Base-by-base conservation (phyloP, 306 rosid species). In the Castanea crenata region DNA sequence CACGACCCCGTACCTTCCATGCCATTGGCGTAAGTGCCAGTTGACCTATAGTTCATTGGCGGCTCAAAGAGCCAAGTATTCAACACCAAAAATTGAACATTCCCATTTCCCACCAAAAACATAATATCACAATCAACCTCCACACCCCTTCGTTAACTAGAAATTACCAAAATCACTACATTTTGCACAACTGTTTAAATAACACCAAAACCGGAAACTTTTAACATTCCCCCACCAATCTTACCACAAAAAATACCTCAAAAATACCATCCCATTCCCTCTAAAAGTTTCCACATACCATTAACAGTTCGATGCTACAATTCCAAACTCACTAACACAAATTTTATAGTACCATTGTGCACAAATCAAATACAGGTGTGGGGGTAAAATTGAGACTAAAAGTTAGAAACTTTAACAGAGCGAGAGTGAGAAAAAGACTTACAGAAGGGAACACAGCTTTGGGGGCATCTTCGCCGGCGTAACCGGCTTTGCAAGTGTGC, bases 391-490 rank as follows among this genome's bases (percentile, higher is more conserved):
- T 32, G 25, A 65, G 19, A 1, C 41, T 2, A 16, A 29, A 15
- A 15, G 29, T 61, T 23, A 61, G 5, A 4, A 61, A 61, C 27
- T 23, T 12, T 61, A 61, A 25, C 9, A 25, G 38, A 65, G 49
- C 18, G 71, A 32, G 21, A 6, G 41, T 15, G 21, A 14, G 31
- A 49, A 13, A 10, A 13, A 49, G 16, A 72, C 96, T 75, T 82
- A 95, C 99, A 13, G 99, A 91, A 12, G 97, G 98, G 81, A 95
- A 95, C 69, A 95, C 98, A 34, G 99, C 99, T 86, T 95, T 93
- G 46, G 99, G 99, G 25, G 94, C 98, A 89, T 95, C 99, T 83
- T 95, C 99, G 49, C 99, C 99, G 1, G 99, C 99, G 62, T 91
- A 91, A 82, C 98, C 99, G 27, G 98, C 99, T 83, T 95, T 95